These are phyloP conservation scores for Amanita brunnescens DNA, from an alignment of 768 basidiomycete genomes.

Conservation along the genomic window DNA sequence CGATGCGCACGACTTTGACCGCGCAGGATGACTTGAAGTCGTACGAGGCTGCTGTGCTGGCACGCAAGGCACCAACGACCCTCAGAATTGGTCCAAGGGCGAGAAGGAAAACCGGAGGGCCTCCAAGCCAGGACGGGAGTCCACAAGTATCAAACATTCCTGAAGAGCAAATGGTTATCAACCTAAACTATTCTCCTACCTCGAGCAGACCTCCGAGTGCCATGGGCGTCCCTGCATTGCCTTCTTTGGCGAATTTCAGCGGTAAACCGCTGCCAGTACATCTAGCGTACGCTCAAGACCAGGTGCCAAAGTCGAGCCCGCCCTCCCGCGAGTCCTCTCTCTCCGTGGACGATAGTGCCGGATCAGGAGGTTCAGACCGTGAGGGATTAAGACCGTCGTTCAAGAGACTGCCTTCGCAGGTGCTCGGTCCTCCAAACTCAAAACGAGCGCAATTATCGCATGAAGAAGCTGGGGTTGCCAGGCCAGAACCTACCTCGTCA, in stretches of 20 bases:
- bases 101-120: constrained; percentile 14
- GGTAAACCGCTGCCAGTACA: constrained; percentile 17
- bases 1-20: constrained; percentile 33
- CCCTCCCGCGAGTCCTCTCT: constrained; percentile 23
- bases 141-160: constrained; percentile 5
- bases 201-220: constrained; percentile 19
- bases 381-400: constrained; percentile 45
- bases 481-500: not conserved
- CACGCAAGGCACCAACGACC: constrained; percentile 51
- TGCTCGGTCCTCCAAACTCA: constrained; percentile 48
- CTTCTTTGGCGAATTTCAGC: constrained; percentile 34
- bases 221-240: constrained; percentile 25
- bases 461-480: constrained; percentile 19
- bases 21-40: constrained; percentile 55
- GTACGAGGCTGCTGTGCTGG: constrained; percentile 71
- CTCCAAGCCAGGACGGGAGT: not conserved
- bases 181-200: constrained; percentile 10
- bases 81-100: constrained; percentile 45
- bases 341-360: constrained; percentile 24
- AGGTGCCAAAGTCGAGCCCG: constrained; percentile 12
- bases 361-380: constrained; percentile 19
- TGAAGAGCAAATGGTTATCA: constrained; percentile 4
- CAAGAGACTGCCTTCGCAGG: constrained; percentile 67
- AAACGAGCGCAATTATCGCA: constrained; percentile 43
- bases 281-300: constrained; percentile 18